Evolutionary conservation across 2,329 filamentous ascomycete species (phyloP), one percentile per base, ranked within the genome.

Genomic region (Fusarium decemcellulare): DNA sequence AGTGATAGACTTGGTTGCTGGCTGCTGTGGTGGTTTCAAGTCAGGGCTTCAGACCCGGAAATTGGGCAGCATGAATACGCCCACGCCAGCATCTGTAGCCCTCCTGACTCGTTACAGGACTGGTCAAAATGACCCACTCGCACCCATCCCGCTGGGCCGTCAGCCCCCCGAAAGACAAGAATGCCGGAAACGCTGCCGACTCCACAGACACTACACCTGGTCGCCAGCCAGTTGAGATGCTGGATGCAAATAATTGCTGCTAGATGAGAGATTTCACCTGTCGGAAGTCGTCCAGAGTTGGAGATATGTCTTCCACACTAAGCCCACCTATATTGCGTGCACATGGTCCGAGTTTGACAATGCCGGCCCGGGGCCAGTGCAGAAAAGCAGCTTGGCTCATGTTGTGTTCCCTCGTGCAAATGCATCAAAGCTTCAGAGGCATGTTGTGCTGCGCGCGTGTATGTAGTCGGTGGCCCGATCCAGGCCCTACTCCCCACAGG

Each of bases 111-210:
- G 59, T 66, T 63, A 62, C 69, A 65, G 65, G 65, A 56, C 62
- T 68, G 59, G 51, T 61, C 40, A 60, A 62, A 65, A 60, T 39
- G 68, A 66, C 51, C 72, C 72, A 74, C 72, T 51, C 66, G 68
- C 62, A 73, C 69, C 72, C 72, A 74, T 71, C 53, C 67, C 72
- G 68, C 72, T 74, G 72, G 72, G 72, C 71, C 72, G 71, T 71
- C 63, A 66, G 69, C 65, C 36, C 62, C 72, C 71, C 70, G 71
- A 71, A 69, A 67, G 63, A 71, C 67, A 76, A 48, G 74, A 77
- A 68, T 74, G 70, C 77, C 76, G 75, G 74, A 74, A 73, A 66
- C 63, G 67, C 67, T 71, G 66, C 75, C 73, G 70, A 74, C 73
- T 73, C 76, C 76, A 76, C 73, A 71, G 59, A 63, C 59, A 63